Base-by-base conservation (phyloP, 768 basidiomycete genomes). In the Leccinellum luteum region DNA sequence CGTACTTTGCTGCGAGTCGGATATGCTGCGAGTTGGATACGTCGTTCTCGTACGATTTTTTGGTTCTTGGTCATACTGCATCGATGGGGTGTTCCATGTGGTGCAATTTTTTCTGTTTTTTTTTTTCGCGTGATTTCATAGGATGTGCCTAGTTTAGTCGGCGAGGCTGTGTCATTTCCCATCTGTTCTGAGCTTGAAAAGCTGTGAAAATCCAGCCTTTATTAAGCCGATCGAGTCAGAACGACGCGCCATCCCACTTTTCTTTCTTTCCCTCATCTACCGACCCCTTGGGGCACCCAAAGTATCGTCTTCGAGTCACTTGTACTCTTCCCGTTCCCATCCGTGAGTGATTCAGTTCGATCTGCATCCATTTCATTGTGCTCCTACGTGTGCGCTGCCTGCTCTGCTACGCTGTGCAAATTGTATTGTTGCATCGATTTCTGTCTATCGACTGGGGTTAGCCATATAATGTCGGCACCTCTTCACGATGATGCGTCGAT, bases 101-200 rank as follows among this genome's bases (percentile, higher is more conserved):
- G 12, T 55, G 17, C 50, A 3, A 51, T n/a, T 54, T 52, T 48
- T 21, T 47, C n/a, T 43, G 41, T 6, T 27, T 0, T 10, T 3
- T 51, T 17, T 47, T 58, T 49, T 51, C 32, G 19, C 12, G 25
- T 47, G 13, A 44, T 50, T 53, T 19, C 15, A 51, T 10, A 13
- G n/a, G 17, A 30, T 41, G 52, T 62, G 51, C 47, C 59, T 58
- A 14, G 51, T 50, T 50, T 55, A 4, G 55, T 51, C 54, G 44
- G 53, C 43, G 38, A 55, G 64, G 71, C 66, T 41, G 63, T 69
- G 60, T 52, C 5, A 34, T 64, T 59, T 59, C 63, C 62, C 60
- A 48, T 52, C 60, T 62, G 71, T 64, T 70, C 71, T 73, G 72
- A 72, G 71, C 58, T 72, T 73, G 72, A 72, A 72, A 73, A 64